Conservation (phyloP, 257 asterid genomes). For the Petrea volubilis region DNA sequence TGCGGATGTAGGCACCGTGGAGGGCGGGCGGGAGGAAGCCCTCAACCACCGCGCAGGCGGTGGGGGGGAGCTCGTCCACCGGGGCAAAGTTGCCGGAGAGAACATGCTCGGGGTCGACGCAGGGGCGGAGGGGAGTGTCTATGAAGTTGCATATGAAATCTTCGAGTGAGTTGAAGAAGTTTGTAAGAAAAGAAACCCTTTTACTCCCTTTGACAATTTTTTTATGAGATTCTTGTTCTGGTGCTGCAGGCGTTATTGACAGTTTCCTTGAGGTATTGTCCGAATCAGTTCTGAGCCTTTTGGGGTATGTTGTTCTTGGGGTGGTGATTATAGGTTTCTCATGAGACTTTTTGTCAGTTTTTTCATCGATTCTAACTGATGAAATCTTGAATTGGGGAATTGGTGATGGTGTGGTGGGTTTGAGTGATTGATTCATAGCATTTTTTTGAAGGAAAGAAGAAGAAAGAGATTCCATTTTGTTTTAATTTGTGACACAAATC, state of each 20-base stretch:
- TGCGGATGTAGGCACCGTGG: conserved; percentile 61
- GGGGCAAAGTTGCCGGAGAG: conserved; percentile 56
- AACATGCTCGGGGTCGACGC: conserved; percentile 41
- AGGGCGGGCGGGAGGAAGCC: conserved; percentile 60
- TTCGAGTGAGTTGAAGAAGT: conserved; percentile 36
- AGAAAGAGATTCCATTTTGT: conserved; percentile 48
- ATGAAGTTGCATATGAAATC: conserved; percentile 34
- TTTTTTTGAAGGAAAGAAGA: conserved; percentile 46
- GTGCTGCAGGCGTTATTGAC: not conserved
- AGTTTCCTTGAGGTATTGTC: not conserved
- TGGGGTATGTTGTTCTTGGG: not conserved
- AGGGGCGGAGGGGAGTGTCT: conserved; percentile 46
- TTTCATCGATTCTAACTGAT: conserved; percentile 34
- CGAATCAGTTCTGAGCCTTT: not conserved
- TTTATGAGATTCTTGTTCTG: not conserved
- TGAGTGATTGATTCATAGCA: not conserved
- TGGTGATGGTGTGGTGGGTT: conserved; percentile 1
- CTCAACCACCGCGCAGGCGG: conserved; percentile 45
- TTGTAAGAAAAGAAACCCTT: conserved; percentile 1
- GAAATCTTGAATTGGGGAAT: conserved; percentile 20
- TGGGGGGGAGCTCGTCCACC: conserved; percentile 58
- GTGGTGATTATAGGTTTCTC: not conserved
- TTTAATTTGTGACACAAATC: not conserved
- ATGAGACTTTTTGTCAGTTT: not conserved
- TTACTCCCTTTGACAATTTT: not conserved